These are phyloP conservation scores for Flaveria robusta DNA, from an alignment of 129 eudicot genomes.

Conservation along the genomic window DNA sequence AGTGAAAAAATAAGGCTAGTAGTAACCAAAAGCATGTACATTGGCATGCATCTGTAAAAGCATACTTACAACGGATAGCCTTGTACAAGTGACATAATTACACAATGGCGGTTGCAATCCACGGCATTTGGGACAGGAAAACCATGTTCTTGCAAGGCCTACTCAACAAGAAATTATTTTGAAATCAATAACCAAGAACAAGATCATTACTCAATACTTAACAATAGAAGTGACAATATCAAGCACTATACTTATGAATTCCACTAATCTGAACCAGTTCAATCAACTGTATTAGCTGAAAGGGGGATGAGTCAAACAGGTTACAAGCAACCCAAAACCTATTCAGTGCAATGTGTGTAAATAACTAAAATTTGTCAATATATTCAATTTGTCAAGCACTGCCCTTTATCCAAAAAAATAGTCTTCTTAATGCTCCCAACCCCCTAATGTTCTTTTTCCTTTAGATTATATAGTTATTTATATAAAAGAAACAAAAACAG, in stretches of 20 bases:
- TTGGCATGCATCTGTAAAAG: not conserved
- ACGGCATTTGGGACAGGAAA: slow-evolving; percentile 95
- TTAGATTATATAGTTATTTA: not conserved
- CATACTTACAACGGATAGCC: slow-evolving; percentile 92
- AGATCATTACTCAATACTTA: slow-evolving; percentile 3
- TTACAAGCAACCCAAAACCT: not conserved
- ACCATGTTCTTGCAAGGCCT: slow-evolving; percentile 91
- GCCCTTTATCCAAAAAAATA: not conserved
- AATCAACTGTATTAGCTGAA: not conserved
- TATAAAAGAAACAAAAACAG: not conserved
- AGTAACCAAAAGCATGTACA: slow-evolving; percentile 10
- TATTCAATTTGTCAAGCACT: not conserved
- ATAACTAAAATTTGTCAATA: not conserved
- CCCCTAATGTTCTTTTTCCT: not conserved
- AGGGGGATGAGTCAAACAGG: not conserved
- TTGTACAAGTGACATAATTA: slow-evolving; percentile 87
- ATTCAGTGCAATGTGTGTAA: not conserved
- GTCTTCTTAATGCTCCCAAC: not conserved
- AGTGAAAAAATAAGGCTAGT: not conserved
- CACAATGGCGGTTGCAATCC: slow-evolving; percentile 96
- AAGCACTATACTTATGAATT: not conserved
- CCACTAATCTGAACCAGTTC: not conserved
- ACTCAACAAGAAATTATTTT: not conserved
- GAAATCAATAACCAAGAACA: not conserved
- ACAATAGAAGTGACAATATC: not conserved